A percentile compares a stretch with the other conserved stretches of the same genome.
Conservation (phyloP, 2,329 filamentous ascomycete genomes). For the Penicillium oxalicum region DNA sequence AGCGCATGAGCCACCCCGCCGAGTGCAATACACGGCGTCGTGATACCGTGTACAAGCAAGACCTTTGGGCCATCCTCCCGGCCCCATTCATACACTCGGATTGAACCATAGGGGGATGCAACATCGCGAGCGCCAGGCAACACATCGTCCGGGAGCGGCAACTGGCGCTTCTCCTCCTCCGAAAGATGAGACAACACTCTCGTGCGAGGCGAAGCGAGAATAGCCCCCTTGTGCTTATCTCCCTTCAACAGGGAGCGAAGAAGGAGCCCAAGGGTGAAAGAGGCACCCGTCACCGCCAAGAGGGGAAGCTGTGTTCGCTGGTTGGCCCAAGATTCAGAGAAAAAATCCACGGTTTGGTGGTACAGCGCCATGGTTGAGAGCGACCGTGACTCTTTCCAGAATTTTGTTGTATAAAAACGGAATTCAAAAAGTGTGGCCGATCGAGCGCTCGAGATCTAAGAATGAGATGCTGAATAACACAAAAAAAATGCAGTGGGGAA, state of each 20-base stretch:
- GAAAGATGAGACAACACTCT: constrained; percentile 31
- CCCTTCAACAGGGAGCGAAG: constrained; percentile 24
- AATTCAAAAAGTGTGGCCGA: neutral
- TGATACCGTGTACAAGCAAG: constrained; percentile 73
- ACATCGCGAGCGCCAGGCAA: constrained; percentile 61
- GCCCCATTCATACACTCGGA: constrained; percentile 76
- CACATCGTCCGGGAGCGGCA: constrained; percentile 63
- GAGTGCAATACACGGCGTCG: constrained; percentile 67
- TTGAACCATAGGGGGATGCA: constrained; percentile 55
- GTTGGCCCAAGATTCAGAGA: constrained; percentile 29
- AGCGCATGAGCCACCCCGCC: constrained; percentile 61
- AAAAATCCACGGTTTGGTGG: constrained; percentile 29
- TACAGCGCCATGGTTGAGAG: constrained; percentile 29
- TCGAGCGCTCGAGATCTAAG: neutral
- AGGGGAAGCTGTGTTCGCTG: constrained; percentile 27
- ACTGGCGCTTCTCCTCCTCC: constrained; percentile 31
- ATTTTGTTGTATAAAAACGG: neutral
- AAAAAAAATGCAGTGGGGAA: neutral
- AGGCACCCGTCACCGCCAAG: constrained; percentile 31
- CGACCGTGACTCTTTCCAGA: neutral
- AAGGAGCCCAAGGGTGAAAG: constrained; percentile 30
- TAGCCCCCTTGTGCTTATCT: constrained; percentile 6
- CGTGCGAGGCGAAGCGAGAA: constrained; percentile 35
- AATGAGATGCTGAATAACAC: neutral
- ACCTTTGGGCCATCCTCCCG: constrained; percentile 65